Evolutionary conservation across 257 asterid genomes (phyloP).

Genomic region (Capsicum rhomboideum): DNA sequence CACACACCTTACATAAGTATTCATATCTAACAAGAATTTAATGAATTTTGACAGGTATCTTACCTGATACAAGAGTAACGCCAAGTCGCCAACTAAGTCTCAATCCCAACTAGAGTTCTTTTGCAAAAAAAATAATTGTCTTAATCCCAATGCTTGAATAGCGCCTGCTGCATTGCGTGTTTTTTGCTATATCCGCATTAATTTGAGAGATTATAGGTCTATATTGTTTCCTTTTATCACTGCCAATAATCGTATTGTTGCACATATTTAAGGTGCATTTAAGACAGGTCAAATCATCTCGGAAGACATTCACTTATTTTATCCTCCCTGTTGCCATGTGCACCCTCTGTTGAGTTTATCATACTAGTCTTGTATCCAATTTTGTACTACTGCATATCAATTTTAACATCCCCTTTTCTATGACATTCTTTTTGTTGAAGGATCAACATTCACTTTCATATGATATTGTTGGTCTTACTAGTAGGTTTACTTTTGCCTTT

Average conservation of each 20-base stretch:
- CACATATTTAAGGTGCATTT: not conserved
- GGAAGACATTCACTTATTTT: not conserved
- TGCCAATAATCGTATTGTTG: not conserved
- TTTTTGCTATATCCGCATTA: not conserved
- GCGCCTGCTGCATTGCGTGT: not conserved
- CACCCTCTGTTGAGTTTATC: not conserved
- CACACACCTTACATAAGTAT: not conserved
- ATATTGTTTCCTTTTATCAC: not conserved
- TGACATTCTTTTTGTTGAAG: not conserved
- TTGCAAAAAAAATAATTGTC: too few relatives aligned
- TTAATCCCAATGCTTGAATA: too few relatives aligned
- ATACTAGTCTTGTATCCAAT: not conserved
- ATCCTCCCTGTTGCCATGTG: not conserved
- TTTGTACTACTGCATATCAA: not conserved
- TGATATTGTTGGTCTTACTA: too few relatives aligned
- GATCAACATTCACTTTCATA: too few relatives aligned
- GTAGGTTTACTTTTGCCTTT: not conserved
- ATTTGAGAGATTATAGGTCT: not conserved
- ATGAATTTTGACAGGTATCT: not conserved
- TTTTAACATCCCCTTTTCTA: not conserved
- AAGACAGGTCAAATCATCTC: not conserved
- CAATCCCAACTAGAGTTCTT: too few relatives aligned
- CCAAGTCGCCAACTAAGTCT: too few relatives aligned
- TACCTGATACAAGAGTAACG: not conserved
- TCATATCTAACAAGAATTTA: not conserved